A percentile compares a stretch with the other conserved stretches of the same genome.
Evolutionary conservation across 352 stramenopile genomes (phyloP).

Genomic region (Phytophthora lateralis): DNA sequence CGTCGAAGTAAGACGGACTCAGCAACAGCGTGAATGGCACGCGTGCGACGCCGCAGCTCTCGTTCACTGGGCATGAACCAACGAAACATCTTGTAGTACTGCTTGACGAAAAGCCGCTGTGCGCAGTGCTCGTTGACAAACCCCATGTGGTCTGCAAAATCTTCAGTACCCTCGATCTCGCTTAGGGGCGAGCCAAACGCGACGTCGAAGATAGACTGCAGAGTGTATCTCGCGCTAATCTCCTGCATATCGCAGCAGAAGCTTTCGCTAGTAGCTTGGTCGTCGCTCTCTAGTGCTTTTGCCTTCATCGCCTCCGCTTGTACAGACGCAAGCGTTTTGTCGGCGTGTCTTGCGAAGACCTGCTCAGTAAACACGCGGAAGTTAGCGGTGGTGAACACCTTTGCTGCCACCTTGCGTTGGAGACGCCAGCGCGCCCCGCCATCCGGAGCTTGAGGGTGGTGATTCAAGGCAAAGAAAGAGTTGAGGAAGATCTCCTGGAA

Average conservation of each 20-base stretch:
- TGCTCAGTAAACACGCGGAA: conserved; percentile 55
- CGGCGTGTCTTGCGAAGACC: conserved; percentile 53
- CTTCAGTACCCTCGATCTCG: conserved; percentile 32
- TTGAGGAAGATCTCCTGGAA: conserved; percentile 72
- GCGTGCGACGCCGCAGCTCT: conserved; percentile 33
- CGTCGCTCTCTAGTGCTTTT: background rate
- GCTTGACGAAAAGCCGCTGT: conserved; percentile 60
- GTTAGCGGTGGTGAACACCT: conserved; percentile 84
- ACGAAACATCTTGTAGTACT: conserved; percentile 63
- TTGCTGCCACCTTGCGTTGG: conserved; percentile 84
- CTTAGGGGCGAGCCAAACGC: conserved; percentile 53
- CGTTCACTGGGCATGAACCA: conserved; percentile 72
- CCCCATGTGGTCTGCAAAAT: conserved; percentile 57
- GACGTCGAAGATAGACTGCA: conserved; percentile 65
- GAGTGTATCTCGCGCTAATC: conserved; percentile 54
- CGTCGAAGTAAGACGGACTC: conserved; percentile 51
- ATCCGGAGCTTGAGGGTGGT: conserved; percentile 55
- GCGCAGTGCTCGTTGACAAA: conserved; percentile 64
- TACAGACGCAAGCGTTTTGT: conserved; percentile 20
- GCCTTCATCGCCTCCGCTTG: conserved; percentile 12
- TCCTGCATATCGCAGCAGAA: conserved; percentile 62
- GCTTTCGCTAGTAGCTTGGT: conserved; percentile 2
- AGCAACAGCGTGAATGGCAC: conserved; percentile 44
- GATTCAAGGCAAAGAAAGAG: conserved; percentile 79
- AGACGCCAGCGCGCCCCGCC: conserved; percentile 67